Evolutionary conservation across 169 alveolate genomes (phyloP).

Genomic region (Pseudocohnilembus persalinus): DNA sequence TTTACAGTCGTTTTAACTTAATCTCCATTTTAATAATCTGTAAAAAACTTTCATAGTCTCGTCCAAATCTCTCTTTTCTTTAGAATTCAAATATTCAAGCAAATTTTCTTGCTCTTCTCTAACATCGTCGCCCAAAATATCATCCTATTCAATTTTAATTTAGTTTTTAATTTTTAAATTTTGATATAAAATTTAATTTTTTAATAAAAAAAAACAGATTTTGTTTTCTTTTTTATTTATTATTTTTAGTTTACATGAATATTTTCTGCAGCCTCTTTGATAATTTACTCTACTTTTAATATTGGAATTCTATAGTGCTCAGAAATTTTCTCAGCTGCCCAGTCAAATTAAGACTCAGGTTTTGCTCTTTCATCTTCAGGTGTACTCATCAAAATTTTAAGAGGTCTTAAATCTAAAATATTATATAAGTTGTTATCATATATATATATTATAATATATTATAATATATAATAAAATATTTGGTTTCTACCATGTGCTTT

Average conservation of each 20-base stretch:
- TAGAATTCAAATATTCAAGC: slow-evolving; percentile 15
- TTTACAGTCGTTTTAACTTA: slow-evolving; percentile 65
- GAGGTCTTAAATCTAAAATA: slow-evolving; percentile 71
- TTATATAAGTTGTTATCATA: background rate
- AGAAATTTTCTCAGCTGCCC: slow-evolving; percentile 54
- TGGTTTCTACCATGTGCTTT: slow-evolving; percentile 31
- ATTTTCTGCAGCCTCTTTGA: slow-evolving; percentile 46
- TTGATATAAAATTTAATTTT: background rate
- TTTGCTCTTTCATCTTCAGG: slow-evolving; percentile 68
- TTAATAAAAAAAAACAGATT: too few species aligned
- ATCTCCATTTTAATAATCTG: slow-evolving; percentile 63
- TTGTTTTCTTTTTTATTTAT: background rate
- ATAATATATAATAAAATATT: too few species aligned
- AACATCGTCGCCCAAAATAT: slow-evolving; percentile 26
- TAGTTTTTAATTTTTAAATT: background rate
- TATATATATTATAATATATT: background rate
- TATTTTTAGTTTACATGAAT: background rate
- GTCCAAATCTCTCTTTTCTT: slow-evolving; percentile 15
- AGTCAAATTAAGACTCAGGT: slow-evolving; percentile 15
- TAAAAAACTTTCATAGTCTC: slow-evolving; percentile 39
- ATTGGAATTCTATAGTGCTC: slow-evolving; percentile 81
- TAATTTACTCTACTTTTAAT: slow-evolving; percentile 67
- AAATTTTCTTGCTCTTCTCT: slow-evolving; percentile 25
- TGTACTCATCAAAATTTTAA: slow-evolving; percentile 80
- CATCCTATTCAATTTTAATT: background rate